phyloP scores from a whole-genome alignment of 225 moss, liverwort and hornwort genomes.

The Pleurozium schreberi region DNA sequence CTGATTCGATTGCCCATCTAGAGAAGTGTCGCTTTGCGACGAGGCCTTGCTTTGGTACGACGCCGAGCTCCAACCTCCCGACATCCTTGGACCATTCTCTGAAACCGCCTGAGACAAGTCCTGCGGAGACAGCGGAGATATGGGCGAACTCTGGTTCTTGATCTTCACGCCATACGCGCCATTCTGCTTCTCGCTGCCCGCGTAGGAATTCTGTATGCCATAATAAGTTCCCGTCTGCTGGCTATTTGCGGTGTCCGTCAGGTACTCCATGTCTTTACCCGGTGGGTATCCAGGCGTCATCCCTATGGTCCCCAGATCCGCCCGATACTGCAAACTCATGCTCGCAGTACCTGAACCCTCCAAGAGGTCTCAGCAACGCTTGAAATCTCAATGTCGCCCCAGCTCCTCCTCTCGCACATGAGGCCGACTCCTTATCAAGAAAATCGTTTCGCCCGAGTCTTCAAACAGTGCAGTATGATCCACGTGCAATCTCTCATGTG shows the following conservation, averaged over 20 bases:
- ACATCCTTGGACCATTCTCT: slow-evolving; percentile 15
- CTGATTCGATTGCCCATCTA: slow-evolving; percentile 20
- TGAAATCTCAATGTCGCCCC: not conserved
- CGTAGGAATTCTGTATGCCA: not conserved
- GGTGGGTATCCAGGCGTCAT: slow-evolving; percentile 28
- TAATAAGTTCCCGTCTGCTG: slow-evolving; percentile 11
- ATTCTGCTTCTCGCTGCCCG: slow-evolving; percentile 2
- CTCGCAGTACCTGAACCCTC: not conserved
- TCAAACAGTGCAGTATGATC: slow-evolving; percentile 7
- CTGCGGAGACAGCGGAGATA: slow-evolving; percentile 40
- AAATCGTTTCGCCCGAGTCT: not conserved
- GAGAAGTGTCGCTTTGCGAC: slow-evolving; percentile 21
- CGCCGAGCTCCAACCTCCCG: slow-evolving; percentile 23
- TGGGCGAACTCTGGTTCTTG: slow-evolving; percentile 24
- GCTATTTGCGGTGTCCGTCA: slow-evolving; percentile 38
- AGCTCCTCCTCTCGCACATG: not conserved
- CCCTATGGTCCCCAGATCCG: slow-evolving; percentile 45
- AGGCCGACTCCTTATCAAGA: not conserved
- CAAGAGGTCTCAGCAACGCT: not conserved
- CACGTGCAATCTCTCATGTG: slow-evolving; percentile 21
- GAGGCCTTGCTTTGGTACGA: slow-evolving; percentile 41
- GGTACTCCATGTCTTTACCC: slow-evolving; percentile 21
- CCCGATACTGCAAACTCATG: slow-evolving; percentile 59
- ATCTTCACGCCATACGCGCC: slow-evolving; percentile 16
- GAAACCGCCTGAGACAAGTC: slow-evolving; percentile 35